These are phyloP conservation scores for Oemleria cerasiformis DNA, from an alignment of 306 rosid genomes.

Conservation along the genomic window DNA sequence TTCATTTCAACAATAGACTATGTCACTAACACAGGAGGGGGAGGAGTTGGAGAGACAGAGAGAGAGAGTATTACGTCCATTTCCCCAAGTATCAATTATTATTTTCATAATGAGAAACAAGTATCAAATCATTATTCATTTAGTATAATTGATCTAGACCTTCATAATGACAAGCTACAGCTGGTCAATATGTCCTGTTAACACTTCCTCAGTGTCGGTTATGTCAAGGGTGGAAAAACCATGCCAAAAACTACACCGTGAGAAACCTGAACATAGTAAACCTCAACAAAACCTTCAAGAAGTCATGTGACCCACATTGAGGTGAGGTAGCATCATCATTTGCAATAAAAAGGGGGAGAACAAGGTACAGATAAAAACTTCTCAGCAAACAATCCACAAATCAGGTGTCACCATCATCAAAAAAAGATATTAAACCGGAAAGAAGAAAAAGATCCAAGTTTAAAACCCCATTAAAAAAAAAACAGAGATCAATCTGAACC, in stretches of 20 bases:
- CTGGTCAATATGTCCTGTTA: background rate
- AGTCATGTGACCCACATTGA: background rate
- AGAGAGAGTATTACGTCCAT: no score
- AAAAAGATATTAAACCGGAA: background rate
- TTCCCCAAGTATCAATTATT: no score
- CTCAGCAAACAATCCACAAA: background rate
- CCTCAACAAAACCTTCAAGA: background rate
- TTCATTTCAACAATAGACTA: background rate
- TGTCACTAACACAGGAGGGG: background rate
- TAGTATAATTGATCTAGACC: background rate
- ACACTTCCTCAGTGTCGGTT: background rate
- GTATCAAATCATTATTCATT: background rate
- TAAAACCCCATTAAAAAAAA: background rate
- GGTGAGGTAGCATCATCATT: background rate
- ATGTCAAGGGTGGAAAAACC: background rate
- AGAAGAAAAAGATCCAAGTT: background rate
- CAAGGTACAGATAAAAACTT: background rate
- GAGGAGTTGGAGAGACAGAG: background rate
- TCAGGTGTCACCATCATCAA: background rate
- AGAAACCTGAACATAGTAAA: background rate
- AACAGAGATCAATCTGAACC: background rate
- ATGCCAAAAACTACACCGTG: background rate
- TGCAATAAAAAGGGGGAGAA: background rate
- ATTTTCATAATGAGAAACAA: background rate
- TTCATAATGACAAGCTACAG: background rate